A percentile compares a stretch with the other conserved stretches of the same genome.
Conservation (phyloP, 768 basidiomycete species). For the Cubamyces lactineus region DNA sequence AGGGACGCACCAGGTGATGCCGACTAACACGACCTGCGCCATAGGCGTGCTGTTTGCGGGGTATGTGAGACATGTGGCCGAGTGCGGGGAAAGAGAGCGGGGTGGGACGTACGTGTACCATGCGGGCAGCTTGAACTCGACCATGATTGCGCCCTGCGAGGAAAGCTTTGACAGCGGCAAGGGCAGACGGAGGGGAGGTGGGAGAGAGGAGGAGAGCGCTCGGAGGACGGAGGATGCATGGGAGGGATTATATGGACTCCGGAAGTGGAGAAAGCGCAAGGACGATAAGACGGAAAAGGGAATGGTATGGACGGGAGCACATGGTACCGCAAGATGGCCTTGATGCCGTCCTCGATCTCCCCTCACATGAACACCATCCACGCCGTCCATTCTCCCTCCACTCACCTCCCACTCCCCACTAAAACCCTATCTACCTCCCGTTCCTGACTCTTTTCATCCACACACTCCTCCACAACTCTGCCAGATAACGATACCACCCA, state of each 20-base stretch:
- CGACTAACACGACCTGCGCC: constrained; percentile 41
- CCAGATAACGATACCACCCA: constrained; percentile 8
- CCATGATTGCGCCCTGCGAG: constrained; percentile 19
- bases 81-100: not conserved
- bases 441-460: not conserved
- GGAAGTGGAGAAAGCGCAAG: not conserved
- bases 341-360: constrained; percentile 15
- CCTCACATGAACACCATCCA: constrained; percentile 4
- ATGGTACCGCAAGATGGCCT: constrained; percentile 17
- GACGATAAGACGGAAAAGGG: constrained; percentile 21
- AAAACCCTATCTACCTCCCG: not conserved
- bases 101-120: constrained; percentile 32
- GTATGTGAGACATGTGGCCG: not conserved
- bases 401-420: not conserved
- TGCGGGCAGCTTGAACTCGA: constrained; percentile 29
- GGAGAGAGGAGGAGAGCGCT: constrained; percentile 4
- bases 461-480: not conserved
- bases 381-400: not conserved
- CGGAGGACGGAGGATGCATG: not conserved
- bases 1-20: constrained; percentile 36
- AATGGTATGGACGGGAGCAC: constrained; percentile 10
- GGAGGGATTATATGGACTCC: not conserved
- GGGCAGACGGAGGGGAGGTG: not conserved
- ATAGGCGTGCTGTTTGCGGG: constrained; percentile 32
- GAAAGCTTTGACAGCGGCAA: not conserved